phyloP scores from a whole-genome alignment of 2,329 filamentous ascomycete species.

The Ophiostoma ulmi region DNA sequence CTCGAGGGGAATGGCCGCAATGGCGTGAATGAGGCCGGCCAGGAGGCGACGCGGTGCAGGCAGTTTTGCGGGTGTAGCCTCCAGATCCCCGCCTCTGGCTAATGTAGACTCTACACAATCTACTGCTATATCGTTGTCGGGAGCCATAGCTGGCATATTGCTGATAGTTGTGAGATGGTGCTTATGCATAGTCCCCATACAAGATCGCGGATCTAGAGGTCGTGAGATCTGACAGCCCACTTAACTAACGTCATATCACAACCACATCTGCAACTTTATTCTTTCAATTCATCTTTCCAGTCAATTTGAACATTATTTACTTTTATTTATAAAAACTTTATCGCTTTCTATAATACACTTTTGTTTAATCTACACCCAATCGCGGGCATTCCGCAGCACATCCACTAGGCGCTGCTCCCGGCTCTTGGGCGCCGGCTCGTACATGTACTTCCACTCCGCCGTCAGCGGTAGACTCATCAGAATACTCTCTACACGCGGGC shows the following conservation, averaged over 20 bases:
- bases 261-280: not conserved
- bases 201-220: not conserved
- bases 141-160: not conserved
- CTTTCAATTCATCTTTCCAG: not conserved
- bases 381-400: slow-evolving; percentile 59
- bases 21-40: slow-evolving; percentile 44
- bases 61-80: not conserved
- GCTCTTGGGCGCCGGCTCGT: slow-evolving; percentile 68
- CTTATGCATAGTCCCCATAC: not conserved
- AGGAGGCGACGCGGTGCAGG: slow-evolving; percentile 42
- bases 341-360: slow-evolving; percentile 2
- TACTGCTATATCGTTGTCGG: not conserved
- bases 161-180: not conserved
- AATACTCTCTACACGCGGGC: slow-evolving; percentile 89
- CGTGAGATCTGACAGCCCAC: not conserved
- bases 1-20: slow-evolving; percentile 34
- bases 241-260: not conserved
- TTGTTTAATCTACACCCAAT: slow-evolving; percentile 51
- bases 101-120: too few relatives aligned
- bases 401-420: slow-evolving; percentile 77
- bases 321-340: not conserved
- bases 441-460: slow-evolving; percentile 94
- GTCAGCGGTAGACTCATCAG: slow-evolving; percentile 94
- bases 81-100: not conserved
- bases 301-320: not conserved